Evolutionary conservation across 306 rosid genomes (phyloP).

Genomic region (Echinosophora koreensis): DNA sequence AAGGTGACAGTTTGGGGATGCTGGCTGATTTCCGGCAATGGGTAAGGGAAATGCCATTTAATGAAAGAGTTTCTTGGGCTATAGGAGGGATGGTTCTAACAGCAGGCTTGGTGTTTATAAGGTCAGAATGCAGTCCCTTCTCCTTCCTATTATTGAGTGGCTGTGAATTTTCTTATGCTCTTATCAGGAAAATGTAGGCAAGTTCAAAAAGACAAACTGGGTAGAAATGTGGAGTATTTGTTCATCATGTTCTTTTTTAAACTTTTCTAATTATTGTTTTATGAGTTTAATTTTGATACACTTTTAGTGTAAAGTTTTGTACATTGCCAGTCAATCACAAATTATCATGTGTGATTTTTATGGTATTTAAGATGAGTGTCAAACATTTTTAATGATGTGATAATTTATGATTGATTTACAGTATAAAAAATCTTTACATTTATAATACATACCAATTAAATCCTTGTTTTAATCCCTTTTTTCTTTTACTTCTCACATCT

Average conservation of each 20-base stretch:
- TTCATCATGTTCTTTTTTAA: constrained; percentile 19
- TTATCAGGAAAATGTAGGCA: constrained; percentile 11
- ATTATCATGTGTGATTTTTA: no score
- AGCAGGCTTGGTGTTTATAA: constrained; percentile 76
- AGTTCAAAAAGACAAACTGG: background rate
- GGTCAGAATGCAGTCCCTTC: constrained; percentile 57
- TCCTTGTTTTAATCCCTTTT: no score
- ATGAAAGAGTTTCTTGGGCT: constrained; percentile 90
- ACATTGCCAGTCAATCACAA: no score
- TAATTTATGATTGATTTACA: no score
- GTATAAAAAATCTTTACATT: no score
- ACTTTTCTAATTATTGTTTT: no score
- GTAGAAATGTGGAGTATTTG: constrained; percentile 8
- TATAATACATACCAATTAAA: no score
- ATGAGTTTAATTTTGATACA: no score
- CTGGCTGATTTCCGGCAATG: constrained; percentile 70
- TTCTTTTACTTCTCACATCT: background rate
- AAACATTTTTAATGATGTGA: no score
- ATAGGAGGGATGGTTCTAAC: constrained; percentile 95
- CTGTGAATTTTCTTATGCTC: constrained; percentile 14
- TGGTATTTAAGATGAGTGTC: no score
- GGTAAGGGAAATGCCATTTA: constrained; percentile 67
- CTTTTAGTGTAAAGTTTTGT: no score
- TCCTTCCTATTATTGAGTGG: constrained; percentile 31
- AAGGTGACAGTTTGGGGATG: constrained; percentile 47